Evolutionary conservation across 495 filamentous ascomycete genomes (phyloP), one percentile per base, ranked within the genome.

Genomic region (Penicillium steckii): DNA sequence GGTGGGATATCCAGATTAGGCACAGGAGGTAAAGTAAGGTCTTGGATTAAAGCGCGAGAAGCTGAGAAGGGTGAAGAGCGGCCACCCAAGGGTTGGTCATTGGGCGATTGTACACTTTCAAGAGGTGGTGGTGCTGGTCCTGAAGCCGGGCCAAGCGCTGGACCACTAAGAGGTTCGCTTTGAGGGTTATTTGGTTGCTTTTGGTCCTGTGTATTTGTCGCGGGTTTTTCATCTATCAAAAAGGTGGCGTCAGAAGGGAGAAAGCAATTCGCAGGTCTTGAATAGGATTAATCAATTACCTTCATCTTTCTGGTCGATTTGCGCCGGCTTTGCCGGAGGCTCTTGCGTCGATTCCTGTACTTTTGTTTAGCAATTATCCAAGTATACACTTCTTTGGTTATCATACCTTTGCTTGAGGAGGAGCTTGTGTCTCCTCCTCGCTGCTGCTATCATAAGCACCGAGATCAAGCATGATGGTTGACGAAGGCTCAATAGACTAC

Each of bases 1-100:
- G 80, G 79, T 15, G 94, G 94, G 54, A 97, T 95, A 41, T 84
- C 78, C 60, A 90, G 78, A 68, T 90, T 86, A 7, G 89, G 86
- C 1, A 85, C 57, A 1, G 89, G 76, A n/a, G 94, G 93, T 10
- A 97, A 79, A 5, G 94, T 97, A 23, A 97, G 78, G 57, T 90
- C 82, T 55, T 85, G 91, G 15, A 96, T 71, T 3, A 87, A 69
- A 15, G 79, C 70, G 48, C 89, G 85, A 18, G 78, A 80, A 22
- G 80, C 60, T 9, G 87, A 80, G 65, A 93, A 89, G 0, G 88
- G 88, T 1, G 88, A 94, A 44, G 75, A 69, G 8, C 82, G 83
- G 10, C 75, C 71, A 63, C 46, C 44, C 37, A 21, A 9, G 9
- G 61, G 22, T 10, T 50, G 43, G 3, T 27, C 49, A 35, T 68